Conservation (phyloP, 768 basidiomycete species). For the Collybiopsis confluens region DNA sequence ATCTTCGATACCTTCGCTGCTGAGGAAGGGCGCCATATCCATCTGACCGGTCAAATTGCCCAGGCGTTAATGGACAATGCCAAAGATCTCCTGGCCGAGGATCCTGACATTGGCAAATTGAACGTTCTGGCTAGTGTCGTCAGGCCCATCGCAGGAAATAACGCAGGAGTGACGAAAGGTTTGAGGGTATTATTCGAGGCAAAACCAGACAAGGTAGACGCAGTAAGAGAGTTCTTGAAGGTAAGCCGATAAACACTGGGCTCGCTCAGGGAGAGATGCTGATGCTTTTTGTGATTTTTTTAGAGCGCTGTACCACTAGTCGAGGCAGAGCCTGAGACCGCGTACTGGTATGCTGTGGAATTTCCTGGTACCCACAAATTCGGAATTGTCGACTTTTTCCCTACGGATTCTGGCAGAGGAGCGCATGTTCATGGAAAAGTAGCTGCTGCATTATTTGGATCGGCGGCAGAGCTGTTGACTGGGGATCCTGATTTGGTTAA, state of each 20-base stretch:
- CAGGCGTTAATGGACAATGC: slow-evolving; percentile 29
- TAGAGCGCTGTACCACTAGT: slow-evolving; percentile 30
- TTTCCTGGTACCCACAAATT: slow-evolving; percentile 32
- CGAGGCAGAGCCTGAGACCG: slow-evolving; percentile 28
- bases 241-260: too few relatives aligned
- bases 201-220: slow-evolving; percentile 29
- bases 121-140: slow-evolving; percentile 30
- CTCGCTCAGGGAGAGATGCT: too few relatives aligned
- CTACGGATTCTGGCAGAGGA: slow-evolving; percentile 24
- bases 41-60: slow-evolving; percentile 31
- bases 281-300: background rate
- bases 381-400: slow-evolving; percentile 34
- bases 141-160: slow-evolving; percentile 14
- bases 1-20: slow-evolving; percentile 37
- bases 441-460: slow-evolving; percentile 28
- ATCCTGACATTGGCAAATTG: slow-evolving; percentile 22
- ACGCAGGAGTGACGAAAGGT: slow-evolving; percentile 24
- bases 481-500: slow-evolving; percentile 25
- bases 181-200: slow-evolving; percentile 30
- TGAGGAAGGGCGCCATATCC: slow-evolving; percentile 28
- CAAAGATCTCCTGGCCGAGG: slow-evolving; percentile 20
- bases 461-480: slow-evolving; percentile 26
- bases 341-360: slow-evolving; percentile 35
- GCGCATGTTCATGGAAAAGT: slow-evolving; percentile 31
- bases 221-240: slow-evolving; percentile 30